Base-by-base conservation (phyloP, 164 flowering plant genomes). In the Hamamelis virginiana region DNA sequence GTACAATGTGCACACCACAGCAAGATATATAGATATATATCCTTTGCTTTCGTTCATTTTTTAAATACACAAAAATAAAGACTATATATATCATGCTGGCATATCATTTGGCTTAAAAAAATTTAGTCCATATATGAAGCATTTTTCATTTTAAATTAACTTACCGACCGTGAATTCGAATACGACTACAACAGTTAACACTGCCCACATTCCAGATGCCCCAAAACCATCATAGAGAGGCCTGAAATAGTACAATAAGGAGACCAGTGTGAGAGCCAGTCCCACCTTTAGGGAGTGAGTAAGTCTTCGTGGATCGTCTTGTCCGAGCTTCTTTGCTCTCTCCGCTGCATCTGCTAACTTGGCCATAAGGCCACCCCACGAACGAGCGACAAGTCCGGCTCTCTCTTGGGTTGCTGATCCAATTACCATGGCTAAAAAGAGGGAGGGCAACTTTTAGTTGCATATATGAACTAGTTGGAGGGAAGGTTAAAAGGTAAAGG, bases 371-470 rank as follows among this genome's bases (percentile, higher is more conserved):
- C 81, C 59, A 57, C 55, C 52, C 81, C 80, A 80, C 5, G 68
- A 75, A 15, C 64, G 38, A 19, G 68, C 45, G 23, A 80, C 69
- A 57, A 71, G 14, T 22, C 82, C 79, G 4, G 59, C 18, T 59
- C 75, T 79, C 70, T 68, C 73, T 45, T 79, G 74, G 63, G 62
- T 56, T 67, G 65, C 62, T 27, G 70, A 25, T 28, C 61, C 80
- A 44, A 57, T 72, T 27, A 82, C 84, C 89, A 82, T 81, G 38
- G 68, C 76, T 46, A 21, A 23, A 6, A 41, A 16, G 23, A 8
- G 9, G 43, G 56, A 33, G 41, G 41, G 41, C 41, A 47, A 28
- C 19, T 55, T 64, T 46, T n/a, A n/a, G n/a, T n/a, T n/a, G n/a
- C n/a, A n/a, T n/a, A 56, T 60, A 62, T 66, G 68, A 64, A 65